Conservation (phyloP, 1,139 yeast genomes). For the Ashbya aceris region DNA sequence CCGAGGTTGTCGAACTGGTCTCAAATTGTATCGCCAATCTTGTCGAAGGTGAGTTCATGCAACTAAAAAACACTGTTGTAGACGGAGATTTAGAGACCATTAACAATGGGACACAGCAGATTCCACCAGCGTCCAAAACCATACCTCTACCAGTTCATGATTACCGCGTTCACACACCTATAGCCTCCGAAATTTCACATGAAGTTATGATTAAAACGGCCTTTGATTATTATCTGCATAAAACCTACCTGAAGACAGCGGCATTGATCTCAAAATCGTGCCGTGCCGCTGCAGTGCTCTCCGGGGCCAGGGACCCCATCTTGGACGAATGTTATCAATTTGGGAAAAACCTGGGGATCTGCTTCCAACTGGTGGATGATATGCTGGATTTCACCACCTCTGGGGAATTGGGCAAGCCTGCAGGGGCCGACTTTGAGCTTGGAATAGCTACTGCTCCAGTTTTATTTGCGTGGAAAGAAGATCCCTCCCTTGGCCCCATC, state of each 20-base stretch:
- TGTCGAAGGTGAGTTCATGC: conserved; percentile 98
- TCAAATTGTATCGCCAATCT: conserved; percentile 94
- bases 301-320: conserved; percentile 67
- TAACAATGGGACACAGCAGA: conserved; percentile 40
- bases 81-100: conserved; percentile 33
- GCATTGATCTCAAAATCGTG: conserved; percentile 92
- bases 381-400: conserved; percentile 88
- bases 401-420: conserved; percentile 85
- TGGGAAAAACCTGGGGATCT: conserved; percentile 87
- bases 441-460: conserved; percentile 98
- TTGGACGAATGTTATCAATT: conserved; percentile 82
- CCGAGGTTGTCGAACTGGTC: conserved; percentile 93
- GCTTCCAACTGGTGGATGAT: conserved; percentile 95
- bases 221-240: conserved; percentile 88
- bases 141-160: conserved; percentile 54
- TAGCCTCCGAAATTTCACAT: conserved; percentile 42
- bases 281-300: conserved; percentile 84
- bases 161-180: conserved; percentile 39
- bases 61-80: conserved; percentile 80
- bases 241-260: conserved; percentile 92
- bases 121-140: conserved; percentile 58
- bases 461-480: conserved; percentile 84
- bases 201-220: conserved; percentile 73
- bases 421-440: conserved; percentile 86
- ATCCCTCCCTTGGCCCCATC: conserved; percentile 74